Evolutionary conservation across 2,329 filamentous ascomycete genomes (phyloP).

Genomic region (Coniochaeta prunicola): DNA sequence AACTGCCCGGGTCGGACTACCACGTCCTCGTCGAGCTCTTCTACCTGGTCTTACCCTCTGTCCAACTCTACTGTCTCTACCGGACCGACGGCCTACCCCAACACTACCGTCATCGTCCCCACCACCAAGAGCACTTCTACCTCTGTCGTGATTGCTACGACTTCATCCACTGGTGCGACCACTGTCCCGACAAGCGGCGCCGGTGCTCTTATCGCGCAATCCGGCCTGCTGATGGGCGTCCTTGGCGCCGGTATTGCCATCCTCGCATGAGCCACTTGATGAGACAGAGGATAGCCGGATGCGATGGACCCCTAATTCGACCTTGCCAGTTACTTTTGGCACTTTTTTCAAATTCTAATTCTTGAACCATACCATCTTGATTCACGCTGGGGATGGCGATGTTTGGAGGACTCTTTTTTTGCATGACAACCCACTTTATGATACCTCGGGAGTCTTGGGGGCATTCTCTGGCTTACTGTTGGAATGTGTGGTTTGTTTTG

Average conservation of each 20-base stretch:
- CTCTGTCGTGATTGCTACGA: conserved; percentile 9
- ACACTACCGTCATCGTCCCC: conserved; percentile 15
- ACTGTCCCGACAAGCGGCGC: conserved; percentile 21
- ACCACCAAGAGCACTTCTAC: conserved; percentile 6
- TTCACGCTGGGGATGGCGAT: background rate
- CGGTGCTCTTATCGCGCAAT: conserved; percentile 27
- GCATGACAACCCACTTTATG: background rate
- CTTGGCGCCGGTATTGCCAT: conserved; percentile 32
- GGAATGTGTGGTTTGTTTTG: background rate
- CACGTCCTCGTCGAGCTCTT: conserved; percentile 17
- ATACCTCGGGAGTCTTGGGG: conserved; percentile 1
- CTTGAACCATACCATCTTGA: background rate
- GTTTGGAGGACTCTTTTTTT: background rate
- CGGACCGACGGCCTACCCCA: conserved; percentile 14
- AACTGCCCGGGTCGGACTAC: conserved; percentile 31
- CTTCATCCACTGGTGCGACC: conserved; percentile 13
- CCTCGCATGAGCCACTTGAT: conserved; percentile 20
- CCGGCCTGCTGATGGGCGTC: conserved; percentile 30
- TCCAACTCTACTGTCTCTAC: conserved; percentile 24
- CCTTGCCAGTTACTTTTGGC: conserved; percentile 1
- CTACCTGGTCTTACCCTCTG: conserved; percentile 19
- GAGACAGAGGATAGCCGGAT: background rate
- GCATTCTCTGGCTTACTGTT: background rate
- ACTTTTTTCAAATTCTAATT: conserved; percentile 1
- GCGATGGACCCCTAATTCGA: background rate